A percentile compares a stretch with the other conserved stretches of the same genome.
Conservation (phyloP, 352 stramenopile species). For the Phytopythium litorale region DNA sequence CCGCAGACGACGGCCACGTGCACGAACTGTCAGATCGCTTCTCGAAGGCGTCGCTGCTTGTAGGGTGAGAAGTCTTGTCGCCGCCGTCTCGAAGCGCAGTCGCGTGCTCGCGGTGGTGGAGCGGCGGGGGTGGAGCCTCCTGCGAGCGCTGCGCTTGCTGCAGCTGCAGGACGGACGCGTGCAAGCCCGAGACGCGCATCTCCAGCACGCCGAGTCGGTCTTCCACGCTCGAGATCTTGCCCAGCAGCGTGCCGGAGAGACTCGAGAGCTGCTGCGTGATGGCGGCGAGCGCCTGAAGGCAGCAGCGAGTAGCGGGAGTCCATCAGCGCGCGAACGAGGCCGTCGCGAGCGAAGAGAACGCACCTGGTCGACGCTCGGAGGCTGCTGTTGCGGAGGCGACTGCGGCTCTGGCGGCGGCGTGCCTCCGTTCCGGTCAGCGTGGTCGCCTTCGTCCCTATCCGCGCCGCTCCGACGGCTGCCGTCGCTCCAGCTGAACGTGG, state of each 20-base stretch:
- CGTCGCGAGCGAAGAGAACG: background rate
- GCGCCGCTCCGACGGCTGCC: background rate
- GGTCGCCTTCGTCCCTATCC: background rate
- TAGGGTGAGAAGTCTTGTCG: background rate
- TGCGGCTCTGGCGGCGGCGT: background rate
- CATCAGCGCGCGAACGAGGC: background rate
- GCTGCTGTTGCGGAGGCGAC: background rate
- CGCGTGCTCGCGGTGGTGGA: background rate
- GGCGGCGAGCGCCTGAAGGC: conserved; percentile 10
- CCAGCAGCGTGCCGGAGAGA: conserved; percentile 25
- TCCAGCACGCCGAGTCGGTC: conserved; percentile 27
- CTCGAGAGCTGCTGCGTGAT: conserved; percentile 29
- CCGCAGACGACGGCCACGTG: background rate
- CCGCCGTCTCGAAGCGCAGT: background rate
- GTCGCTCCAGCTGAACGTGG: background rate
- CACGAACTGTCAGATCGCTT: background rate
- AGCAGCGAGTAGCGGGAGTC: background rate
- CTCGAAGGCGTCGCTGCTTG: background rate
- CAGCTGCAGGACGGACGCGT: conserved; percentile 4
- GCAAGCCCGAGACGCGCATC: conserved; percentile 20
- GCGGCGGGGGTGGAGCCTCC: background rate
- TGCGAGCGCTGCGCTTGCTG: background rate
- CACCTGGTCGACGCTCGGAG: background rate
- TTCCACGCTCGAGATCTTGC: conserved; percentile 38
- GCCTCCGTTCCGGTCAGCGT: background rate